Conservation (phyloP, 768 basidiomycete genomes). For the Collybiopsis confluens region DNA sequence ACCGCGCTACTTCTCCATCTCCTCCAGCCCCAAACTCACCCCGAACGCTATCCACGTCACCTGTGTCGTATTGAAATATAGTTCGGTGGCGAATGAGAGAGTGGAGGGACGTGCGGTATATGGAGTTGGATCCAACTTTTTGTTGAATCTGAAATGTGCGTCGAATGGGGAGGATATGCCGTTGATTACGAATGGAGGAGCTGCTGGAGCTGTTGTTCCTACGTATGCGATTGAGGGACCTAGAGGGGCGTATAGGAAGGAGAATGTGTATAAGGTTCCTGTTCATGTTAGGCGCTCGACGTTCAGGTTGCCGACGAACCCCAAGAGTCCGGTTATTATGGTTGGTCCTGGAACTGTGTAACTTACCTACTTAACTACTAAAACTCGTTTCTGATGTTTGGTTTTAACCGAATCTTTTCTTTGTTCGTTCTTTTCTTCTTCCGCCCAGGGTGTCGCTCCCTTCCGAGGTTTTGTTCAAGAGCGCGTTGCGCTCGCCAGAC, state of each 20-base stretch:
- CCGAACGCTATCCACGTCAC: conserved; percentile 92
- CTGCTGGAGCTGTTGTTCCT: conserved; percentile 47
- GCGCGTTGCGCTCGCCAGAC: conserved; percentile 91
- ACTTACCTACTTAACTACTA: not conserved
- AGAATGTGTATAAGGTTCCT: conserved; percentile 76
- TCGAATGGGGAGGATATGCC: conserved; percentile 54
- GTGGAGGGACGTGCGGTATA: conserved; percentile 67
- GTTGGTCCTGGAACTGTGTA: conserved; percentile 96
- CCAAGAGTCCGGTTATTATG: conserved; percentile 99
- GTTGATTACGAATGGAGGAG: conserved; percentile 31
- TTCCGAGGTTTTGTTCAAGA: conserved; percentile 99
- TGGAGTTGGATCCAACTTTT: conserved; percentile 93
- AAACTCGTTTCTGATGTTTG: conserved; percentile 9
- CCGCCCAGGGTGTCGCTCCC: conserved; percentile 86
- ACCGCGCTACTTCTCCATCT: conserved; percentile 98
- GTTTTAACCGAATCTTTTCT: too few species aligned
- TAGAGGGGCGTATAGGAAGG: conserved; percentile 74
- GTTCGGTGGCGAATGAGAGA: conserved; percentile 53
- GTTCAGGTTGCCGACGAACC: conserved; percentile 95
- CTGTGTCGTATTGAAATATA: conserved; percentile 91
- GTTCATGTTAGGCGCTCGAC: conserved; percentile 95
- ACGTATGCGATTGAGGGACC: conserved; percentile 88
- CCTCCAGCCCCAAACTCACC: conserved; percentile 90
- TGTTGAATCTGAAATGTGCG: conserved; percentile 86
- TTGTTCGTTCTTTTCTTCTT: conserved; percentile 11